Base-by-base conservation (phyloP, 2,329 filamentous ascomycete genomes). In the Cyphellophora europaea region DNA sequence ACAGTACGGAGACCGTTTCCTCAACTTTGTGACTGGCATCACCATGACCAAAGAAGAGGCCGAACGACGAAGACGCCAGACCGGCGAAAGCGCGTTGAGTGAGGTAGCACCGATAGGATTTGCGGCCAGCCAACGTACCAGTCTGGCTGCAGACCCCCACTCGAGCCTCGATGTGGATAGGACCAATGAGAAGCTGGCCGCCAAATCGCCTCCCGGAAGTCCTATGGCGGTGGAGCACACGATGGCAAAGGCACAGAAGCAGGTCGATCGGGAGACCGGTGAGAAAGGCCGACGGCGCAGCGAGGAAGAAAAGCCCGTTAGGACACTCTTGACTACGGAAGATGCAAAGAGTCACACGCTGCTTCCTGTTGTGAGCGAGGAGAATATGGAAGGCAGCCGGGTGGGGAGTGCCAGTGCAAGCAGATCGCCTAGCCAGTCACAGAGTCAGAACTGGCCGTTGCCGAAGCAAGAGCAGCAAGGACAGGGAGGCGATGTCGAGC, bases 41-140 rank as follows among this genome's bases (percentile, higher is more conserved):
- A 95, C 91, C 13, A 93, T 88, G 76, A 91, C 87, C 2, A 72
- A 74, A 11, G 89, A 96, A 62, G 83, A 91, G 55, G 85, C 80
- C 11, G 74, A 77, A 28, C 71, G 80, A 29, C 58, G 63, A 18
- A 38, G 15, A 32, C 42, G 39, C 27, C 51, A 56, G 38, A 48
- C 46, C 30, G 41, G 34, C 13, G 29, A 36, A 12, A 41, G 38
- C 15, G 21, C 35, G 5, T 32, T 30, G 12, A 38, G 35, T n/a
- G 38, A 36, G 27, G 14, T 36, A 6, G 35, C 36, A 5, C 15
- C 36, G 13, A 40, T 25, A 8, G 21, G 21, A 33, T 15, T 16
- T 15, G 13, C 17, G 25, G 34, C 33, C 35, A 13, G 12, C 31
- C 23, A 28, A 37, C 27, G 28, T 8, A 35, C 14, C 19, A 27